A percentile compares a stretch with the other conserved stretches of the same genome.
Evolutionary conservation across 83 land plant species (phyloP).

Genomic region (Thuja plicata): DNA sequence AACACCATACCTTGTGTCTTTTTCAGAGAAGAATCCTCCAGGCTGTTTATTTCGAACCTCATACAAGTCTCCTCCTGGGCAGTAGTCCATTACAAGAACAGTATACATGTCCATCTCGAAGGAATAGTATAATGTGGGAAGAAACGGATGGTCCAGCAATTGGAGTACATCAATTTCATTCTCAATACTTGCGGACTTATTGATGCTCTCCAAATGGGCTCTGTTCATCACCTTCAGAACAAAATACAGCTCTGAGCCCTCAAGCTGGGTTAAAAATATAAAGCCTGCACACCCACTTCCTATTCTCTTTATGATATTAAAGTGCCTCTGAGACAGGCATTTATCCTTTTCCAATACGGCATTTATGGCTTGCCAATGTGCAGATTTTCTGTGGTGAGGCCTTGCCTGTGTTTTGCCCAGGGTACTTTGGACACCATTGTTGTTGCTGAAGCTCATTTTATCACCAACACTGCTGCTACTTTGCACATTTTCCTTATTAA

Average conservation of each 20-base stretch:
- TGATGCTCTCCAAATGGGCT: not conserved
- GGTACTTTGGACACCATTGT: not conserved
- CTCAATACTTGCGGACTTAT: slow-evolving; percentile 12
- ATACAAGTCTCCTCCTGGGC: slow-evolving; percentile 22
- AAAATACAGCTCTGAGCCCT: not conserved
- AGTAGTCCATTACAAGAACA: slow-evolving; percentile 22
- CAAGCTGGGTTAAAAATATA: not conserved
- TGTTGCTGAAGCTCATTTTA: not conserved
- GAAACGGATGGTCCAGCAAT: slow-evolving; percentile 24
- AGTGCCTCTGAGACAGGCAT: not conserved
- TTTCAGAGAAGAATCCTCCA: not conserved
- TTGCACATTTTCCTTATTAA: not conserved
- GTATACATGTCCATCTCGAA: not conserved
- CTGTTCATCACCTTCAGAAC: slow-evolving; percentile 20
- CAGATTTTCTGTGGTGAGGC: not conserved
- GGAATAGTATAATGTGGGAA: slow-evolving; percentile 17
- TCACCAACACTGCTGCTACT: not conserved
- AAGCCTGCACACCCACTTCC: not conserved
- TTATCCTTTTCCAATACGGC: not conserved
- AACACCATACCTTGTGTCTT: not conserved
- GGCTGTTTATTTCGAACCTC: slow-evolving; percentile 14
- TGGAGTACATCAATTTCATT: slow-evolving; percentile 18
- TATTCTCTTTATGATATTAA: not conserved
- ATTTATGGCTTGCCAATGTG: not conserved
- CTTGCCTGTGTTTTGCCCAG: not conserved